These are phyloP conservation scores for Termitomyces sp. DNA, from an alignment of 768 basidiomycete species.

Conservation along the genomic window DNA sequence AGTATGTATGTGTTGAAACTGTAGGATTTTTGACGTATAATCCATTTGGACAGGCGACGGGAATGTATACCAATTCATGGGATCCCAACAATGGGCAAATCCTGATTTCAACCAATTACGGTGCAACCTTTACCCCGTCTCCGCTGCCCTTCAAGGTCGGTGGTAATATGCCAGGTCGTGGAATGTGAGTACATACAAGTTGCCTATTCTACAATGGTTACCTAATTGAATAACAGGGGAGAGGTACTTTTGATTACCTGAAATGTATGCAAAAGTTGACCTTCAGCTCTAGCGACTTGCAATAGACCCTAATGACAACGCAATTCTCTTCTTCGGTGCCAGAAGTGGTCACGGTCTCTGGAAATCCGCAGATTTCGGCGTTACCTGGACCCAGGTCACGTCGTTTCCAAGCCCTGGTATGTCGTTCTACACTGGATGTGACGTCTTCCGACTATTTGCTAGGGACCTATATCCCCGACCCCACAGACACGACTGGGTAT, in stretches of 20 bases:
- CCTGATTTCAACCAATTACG: slow-evolving; percentile 52
- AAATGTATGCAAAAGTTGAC: not conserved
- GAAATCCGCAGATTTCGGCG: slow-evolving; percentile 58
- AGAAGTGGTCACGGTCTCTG: slow-evolving; percentile 60
- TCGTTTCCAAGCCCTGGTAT: slow-evolving; percentile 53
- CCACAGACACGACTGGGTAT: slow-evolving; percentile 42
- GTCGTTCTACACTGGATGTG: slow-evolving; percentile 3
- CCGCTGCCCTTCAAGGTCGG: slow-evolving; percentile 60
- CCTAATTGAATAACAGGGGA: slow-evolving; percentile 27
- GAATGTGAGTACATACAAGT: slow-evolving; percentile 32
- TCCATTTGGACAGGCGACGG: slow-evolving; percentile 34
- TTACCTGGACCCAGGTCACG: slow-evolving; percentile 54
- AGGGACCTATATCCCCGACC: slow-evolving; percentile 51
- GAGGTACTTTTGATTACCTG: slow-evolving; percentile 29
- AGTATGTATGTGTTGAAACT: slow-evolving; percentile 19
- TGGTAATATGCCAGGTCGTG: slow-evolving; percentile 66
- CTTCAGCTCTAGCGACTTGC: slow-evolving; percentile 40
- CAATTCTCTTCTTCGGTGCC: slow-evolving; percentile 58
- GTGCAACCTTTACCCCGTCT: slow-evolving; percentile 47
- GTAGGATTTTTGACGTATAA: not conserved
- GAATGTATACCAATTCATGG: slow-evolving; percentile 59
- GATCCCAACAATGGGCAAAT: slow-evolving; percentile 62
- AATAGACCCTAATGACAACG: slow-evolving; percentile 58
- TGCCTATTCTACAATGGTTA: not conserved
- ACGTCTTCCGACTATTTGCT: not conserved